These are phyloP conservation scores for Leccinum brunneo-olivaceum DNA, from an alignment of 1,284 basidiomycete species.

Conservation along the genomic window DNA sequence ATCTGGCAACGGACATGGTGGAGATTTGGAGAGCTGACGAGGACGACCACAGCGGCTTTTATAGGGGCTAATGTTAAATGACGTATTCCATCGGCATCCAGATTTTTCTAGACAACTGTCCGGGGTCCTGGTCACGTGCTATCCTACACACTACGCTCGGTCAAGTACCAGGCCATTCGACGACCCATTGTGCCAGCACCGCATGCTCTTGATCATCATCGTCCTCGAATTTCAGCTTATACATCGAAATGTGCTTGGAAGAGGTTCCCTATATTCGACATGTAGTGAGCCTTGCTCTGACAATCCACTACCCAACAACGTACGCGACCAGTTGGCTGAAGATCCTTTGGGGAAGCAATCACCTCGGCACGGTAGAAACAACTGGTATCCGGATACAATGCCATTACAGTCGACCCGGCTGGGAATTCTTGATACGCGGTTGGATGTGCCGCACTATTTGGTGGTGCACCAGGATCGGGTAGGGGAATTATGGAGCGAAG, in stretches of 20 bases:
- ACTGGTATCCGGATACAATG: conserved; percentile 78
- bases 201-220: conserved; percentile 74
- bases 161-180: conserved; percentile 57
- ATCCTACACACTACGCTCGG: neutral
- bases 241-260: conserved; percentile 44
- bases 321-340: conserved; percentile 44
- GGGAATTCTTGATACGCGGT: conserved; percentile 65
- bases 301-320: conserved; percentile 21
- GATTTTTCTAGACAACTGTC: conserved; percentile 16
- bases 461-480: conserved; percentile 58
- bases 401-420: conserved; percentile 69
- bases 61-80: conserved; percentile 15
- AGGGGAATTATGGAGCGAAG: conserved; percentile 67
- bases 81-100: conserved; percentile 18
- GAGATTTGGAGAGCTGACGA: neutral
- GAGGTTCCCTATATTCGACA: conserved; percentile 28
- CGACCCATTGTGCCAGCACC: conserved; percentile 67
- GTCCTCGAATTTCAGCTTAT: conserved; percentile 77
- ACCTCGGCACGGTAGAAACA: conserved; percentile 83
- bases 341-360: conserved; percentile 55
- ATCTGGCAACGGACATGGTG: conserved; percentile 58
- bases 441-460: conserved; percentile 54
- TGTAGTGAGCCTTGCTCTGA: conserved; percentile 3
- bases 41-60: conserved; percentile 1
- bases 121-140: conserved; percentile 13